phyloP scores from a whole-genome alignment of 2,329 filamentous ascomycete species.

The Exophiala lecanii-corni region DNA sequence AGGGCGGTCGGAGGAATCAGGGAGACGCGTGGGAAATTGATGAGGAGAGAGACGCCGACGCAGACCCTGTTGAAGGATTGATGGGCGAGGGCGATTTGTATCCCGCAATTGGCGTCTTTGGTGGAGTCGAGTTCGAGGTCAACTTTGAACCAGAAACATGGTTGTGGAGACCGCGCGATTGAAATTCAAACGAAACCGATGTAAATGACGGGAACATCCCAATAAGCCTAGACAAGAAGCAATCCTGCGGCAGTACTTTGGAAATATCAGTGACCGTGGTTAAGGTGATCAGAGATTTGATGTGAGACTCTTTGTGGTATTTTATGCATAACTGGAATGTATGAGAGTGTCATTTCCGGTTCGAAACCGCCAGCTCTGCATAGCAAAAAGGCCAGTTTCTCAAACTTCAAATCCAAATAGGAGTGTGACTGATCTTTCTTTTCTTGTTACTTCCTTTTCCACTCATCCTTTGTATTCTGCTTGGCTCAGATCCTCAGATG shows the following conservation, averaged over 20 bases:
- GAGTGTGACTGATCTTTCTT: too few relatives aligned
- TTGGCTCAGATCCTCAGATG: too few relatives aligned
- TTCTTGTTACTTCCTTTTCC: too few relatives aligned
- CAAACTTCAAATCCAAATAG: too few relatives aligned
- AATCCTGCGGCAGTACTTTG: background rate
- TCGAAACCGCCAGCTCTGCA: too few relatives aligned
- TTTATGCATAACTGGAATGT: too few relatives aligned
- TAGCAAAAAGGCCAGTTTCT: too few relatives aligned
- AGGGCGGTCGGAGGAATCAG: slow-evolving; percentile 49
- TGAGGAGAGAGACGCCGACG: slow-evolving; percentile 53
- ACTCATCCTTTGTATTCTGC: too few relatives aligned
- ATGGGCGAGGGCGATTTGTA: slow-evolving; percentile 63
- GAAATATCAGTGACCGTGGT: background rate
- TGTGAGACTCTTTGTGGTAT: background rate
- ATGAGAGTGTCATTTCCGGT: too few relatives aligned
- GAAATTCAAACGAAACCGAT: background rate
- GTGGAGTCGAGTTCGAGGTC: slow-evolving; percentile 57
- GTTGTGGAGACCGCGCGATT: slow-evolving; percentile 1
- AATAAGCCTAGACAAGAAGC: too few relatives aligned
- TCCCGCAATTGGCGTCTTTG: slow-evolving; percentile 57
- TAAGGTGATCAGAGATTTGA: background rate
- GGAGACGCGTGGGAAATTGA: slow-evolving; percentile 52
- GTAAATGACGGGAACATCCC: too few relatives aligned
- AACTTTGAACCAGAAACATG: slow-evolving; percentile 41
- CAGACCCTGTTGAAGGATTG: slow-evolving; percentile 58